phyloP scores from a whole-genome alignment of 2,329 filamentous ascomycete genomes.

The Phoma sp. region DNA sequence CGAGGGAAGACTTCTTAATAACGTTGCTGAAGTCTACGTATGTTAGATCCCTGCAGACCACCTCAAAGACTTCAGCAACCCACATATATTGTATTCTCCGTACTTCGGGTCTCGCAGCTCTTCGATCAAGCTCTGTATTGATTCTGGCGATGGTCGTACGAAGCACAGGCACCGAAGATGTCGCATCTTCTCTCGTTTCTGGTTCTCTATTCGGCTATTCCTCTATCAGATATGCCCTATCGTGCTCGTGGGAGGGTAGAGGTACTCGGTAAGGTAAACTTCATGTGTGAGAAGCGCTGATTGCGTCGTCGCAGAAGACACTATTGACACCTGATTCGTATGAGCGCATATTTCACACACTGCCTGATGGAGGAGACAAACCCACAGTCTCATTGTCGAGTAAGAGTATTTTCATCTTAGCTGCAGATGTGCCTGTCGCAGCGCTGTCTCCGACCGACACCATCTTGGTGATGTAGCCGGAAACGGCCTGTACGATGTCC shows the following conservation, averaged over 20 bases:
- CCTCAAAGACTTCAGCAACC: constrained; percentile 20
- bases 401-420: constrained; percentile 98
- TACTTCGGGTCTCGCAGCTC: constrained; percentile 96
- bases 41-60: constrained; percentile 23
- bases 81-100: constrained; percentile 90
- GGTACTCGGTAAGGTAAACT: constrained; percentile 89
- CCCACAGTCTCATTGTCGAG: constrained; percentile 88
- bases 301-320: constrained; percentile 94
- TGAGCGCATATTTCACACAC: constrained; percentile 19
- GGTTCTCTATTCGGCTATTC: constrained; percentile 78
- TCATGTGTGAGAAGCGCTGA: constrained; percentile 94
- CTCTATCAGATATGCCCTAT: constrained; percentile 28
- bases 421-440: constrained; percentile 69
- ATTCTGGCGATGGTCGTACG: constrained; percentile 87
- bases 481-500: constrained; percentile 92
- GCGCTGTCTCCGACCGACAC: constrained; percentile 80
- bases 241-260: constrained; percentile 11
- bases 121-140: constrained; percentile 91
- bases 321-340: constrained; percentile 72
- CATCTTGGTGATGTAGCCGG: constrained; percentile 96
- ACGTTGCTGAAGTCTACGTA: constrained; percentile 87
- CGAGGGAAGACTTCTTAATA: constrained; percentile 92
- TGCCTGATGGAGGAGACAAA: constrained; percentile 51
- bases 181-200: constrained; percentile 93
- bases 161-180: constrained; percentile 94